Percentiles rank a stretch among this genome's conserved stretches.
Evolutionary conservation across 2,329 filamentous ascomycete species (phyloP).

Genomic region (Fusarium metavorans): DNA sequence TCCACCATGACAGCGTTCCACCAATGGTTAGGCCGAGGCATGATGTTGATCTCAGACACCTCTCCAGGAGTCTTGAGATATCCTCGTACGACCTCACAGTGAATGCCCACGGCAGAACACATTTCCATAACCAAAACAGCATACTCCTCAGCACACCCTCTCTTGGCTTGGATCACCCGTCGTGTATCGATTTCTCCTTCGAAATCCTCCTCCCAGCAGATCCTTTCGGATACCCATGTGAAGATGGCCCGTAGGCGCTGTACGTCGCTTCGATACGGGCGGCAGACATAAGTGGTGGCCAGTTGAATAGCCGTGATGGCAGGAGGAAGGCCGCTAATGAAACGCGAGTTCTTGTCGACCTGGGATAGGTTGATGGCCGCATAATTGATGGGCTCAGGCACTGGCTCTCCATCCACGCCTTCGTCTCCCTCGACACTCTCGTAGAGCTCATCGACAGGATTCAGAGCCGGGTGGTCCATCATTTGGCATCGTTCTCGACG

Average conservation of each 20-base stretch:
- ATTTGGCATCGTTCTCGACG: slow-evolving; percentile 91
- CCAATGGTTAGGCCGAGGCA: slow-evolving; percentile 94
- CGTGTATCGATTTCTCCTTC: slow-evolving; percentile 87
- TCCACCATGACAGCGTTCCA: slow-evolving; percentile 97
- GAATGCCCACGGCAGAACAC: slow-evolving; percentile 89
- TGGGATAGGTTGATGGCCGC: slow-evolving; percentile 81
- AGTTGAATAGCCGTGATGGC: slow-evolving; percentile 85
- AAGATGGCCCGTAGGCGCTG: slow-evolving; percentile 95
- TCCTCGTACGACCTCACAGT: slow-evolving; percentile 87
- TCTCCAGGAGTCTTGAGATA: slow-evolving; percentile 94
- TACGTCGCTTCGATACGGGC: slow-evolving; percentile 93
- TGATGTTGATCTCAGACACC: slow-evolving; percentile 79
- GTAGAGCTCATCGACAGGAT: slow-evolving; percentile 89
- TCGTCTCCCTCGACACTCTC: slow-evolving; percentile 91
- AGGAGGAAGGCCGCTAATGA: slow-evolving; percentile 84
- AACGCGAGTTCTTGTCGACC: slow-evolving; percentile 96
- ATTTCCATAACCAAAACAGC: slow-evolving; percentile 91
- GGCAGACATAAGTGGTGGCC: slow-evolving; percentile 91
- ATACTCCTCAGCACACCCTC: slow-evolving; percentile 90
- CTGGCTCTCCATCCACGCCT: slow-evolving; percentile 83
- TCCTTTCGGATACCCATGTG: slow-evolving; percentile 95
- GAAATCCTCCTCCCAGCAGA: slow-evolving; percentile 95
- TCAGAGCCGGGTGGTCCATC: slow-evolving; percentile 90
- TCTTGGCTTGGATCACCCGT: slow-evolving; percentile 84
- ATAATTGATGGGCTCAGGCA: slow-evolving; percentile 87